Evolutionary conservation across 345 rosid genomes (phyloP), one percentile per base, ranked within the genome.

Genomic region (Syzygium oleosum): DNA sequence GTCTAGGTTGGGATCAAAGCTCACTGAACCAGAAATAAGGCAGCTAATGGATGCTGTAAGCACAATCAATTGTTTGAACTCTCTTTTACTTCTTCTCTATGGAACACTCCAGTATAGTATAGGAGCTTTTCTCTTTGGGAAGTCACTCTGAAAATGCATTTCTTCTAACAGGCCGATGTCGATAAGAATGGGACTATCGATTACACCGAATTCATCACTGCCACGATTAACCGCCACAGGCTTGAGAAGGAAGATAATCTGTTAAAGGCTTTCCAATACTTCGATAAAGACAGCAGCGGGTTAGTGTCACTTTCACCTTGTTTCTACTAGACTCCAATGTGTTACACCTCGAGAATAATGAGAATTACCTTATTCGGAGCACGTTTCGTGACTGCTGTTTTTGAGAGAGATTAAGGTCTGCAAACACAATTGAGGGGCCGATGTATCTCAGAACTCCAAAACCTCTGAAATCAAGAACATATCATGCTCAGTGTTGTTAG

Each of bases 21-120:
- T 96, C 56, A 86, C 93, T 1, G 99, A 96, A 92, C 41, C 90
- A 59, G 99, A 98, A 92, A 93, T 94, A 68, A 91, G 90, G 92
- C 97, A 95, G 90, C 94, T 98, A 52, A 96, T 98, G 99, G 99
- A 96, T 77, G 99, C 99, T 84, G 99, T 98, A 94, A 94, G 97
- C 87, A 87, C 85, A 88, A 53, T 21, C 55, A 5, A 11, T 38
- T 38, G 49, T 12, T 85, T 55, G 41, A 22, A 87, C 59, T 83
- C 87, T 52, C 38, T 46, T 21, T 56, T 51, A 29, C 85, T 77
- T 34, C 23, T 43, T 22, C 63, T 31, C 23, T 61, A 8, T 29
- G 15, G 27, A 73, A 38, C 49, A 38, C 43, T 41, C 49, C 4
- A 46, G 11, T 34, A 17, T 27, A 10, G 13, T 38, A 34, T 46